Evolutionary conservation across 306 rosid genomes (phyloP).

Genomic region (Quercus engelmannii): DNA sequence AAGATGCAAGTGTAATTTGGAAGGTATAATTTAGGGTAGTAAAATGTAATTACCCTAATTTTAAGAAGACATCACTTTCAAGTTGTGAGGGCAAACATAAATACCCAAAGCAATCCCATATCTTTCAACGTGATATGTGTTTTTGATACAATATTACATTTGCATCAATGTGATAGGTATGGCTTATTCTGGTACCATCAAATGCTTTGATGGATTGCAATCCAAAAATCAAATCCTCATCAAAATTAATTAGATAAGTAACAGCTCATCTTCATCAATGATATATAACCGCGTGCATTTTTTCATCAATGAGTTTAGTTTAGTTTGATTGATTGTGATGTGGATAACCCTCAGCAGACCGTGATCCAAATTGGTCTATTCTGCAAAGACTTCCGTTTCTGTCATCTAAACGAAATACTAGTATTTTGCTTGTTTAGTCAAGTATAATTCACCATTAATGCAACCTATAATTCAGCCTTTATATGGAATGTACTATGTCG

Average conservation of each 20-base stretch:
- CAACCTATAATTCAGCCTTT: constrained; percentile 6
- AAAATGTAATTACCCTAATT: no score
- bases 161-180: constrained; percentile 14
- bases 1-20: no score
- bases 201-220: background rate
- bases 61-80: no score
- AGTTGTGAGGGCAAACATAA: no score
- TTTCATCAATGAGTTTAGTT: background rate
- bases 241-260: background rate
- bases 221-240: background rate
- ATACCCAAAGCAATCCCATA: no score
- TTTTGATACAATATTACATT: background rate
- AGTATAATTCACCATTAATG: constrained; percentile 2
- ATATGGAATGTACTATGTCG: background rate
- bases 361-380: no score
- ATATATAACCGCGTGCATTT: background rate
- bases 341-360: no score
- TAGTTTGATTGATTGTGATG: no score
- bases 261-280: constrained; percentile 5
- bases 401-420: no score
- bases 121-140: background rate
- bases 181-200: constrained; percentile 2
- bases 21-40: no score
- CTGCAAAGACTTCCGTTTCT: no score
- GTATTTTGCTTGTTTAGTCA: no score